A percentile compares a stretch with the other conserved stretches of the same genome.
phyloP scores from a whole-genome alignment of 1,284 basidiomycete genomes.

The Coniferiporia weirii region DNA sequence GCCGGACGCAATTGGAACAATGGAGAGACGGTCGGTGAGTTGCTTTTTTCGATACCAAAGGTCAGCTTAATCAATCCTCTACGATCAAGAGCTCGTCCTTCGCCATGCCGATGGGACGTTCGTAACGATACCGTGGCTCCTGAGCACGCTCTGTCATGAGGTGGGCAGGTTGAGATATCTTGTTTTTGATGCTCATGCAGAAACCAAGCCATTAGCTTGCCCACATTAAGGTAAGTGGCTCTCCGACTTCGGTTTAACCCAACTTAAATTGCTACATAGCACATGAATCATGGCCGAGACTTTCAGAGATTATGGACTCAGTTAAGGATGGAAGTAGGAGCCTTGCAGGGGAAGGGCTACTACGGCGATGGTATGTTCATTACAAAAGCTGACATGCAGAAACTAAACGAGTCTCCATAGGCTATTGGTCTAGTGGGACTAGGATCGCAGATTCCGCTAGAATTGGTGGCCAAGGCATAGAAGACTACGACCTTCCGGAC shows the following conservation, averaged over 20 bases:
- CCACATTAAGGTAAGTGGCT: conserved; percentile 58
- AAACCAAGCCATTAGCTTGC: conserved; percentile 46
- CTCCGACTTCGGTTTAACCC: neutral
- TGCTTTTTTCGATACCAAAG: neutral
- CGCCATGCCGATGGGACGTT: conserved; percentile 55
- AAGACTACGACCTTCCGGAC: conserved; percentile 60
- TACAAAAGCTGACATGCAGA: conserved; percentile 2
- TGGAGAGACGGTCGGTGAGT: conserved; percentile 68
- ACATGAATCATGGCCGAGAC: conserved; percentile 70
- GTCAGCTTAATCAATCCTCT: neutral
- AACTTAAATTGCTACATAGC: conserved; percentile 35
- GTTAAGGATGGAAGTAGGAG: conserved; percentile 57
- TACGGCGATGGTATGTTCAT: conserved; percentile 65
- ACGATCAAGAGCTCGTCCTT: conserved; percentile 59
- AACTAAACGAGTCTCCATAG: conserved; percentile 30
- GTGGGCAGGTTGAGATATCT: conserved; percentile 34
- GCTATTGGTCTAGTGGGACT: conserved; percentile 74
- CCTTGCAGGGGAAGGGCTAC: conserved; percentile 66
- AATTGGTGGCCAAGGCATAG: conserved; percentile 46
- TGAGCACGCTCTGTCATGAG: conserved; percentile 80
- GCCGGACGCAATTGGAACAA: conserved; percentile 77
- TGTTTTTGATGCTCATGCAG: conserved; percentile 1
- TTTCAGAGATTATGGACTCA: conserved; percentile 71
- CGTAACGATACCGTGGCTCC: conserved; percentile 57
- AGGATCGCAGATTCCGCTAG: conserved; percentile 58